Conservation (phyloP, 768 basidiomycete species). For the Thelephora aurantiotincta region DNA sequence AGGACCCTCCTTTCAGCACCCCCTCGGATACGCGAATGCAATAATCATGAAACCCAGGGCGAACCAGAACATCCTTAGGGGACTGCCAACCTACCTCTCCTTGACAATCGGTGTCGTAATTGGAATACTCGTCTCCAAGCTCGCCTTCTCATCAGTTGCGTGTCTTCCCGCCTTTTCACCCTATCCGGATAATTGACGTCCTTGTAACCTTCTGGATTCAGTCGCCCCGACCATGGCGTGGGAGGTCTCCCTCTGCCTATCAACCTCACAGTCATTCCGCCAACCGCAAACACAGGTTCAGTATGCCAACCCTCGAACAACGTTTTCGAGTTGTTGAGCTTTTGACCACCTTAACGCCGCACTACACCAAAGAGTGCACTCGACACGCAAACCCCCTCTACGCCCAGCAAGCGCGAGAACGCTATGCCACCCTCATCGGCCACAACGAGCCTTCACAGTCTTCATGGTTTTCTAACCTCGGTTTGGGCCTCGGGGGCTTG, state of each 20-base stretch:
- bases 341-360: slow-evolving; percentile 74
- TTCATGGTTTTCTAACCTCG: slow-evolving; percentile 48
- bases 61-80: slow-evolving; percentile 11
- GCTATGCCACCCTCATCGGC: slow-evolving; percentile 76
- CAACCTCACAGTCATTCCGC: slow-evolving; percentile 29
- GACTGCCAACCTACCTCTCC: slow-evolving; percentile 17
- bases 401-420: slow-evolving; percentile 67
- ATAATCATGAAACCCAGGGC: slow-evolving; percentile 14
- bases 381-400: slow-evolving; percentile 76
- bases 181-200: not conserved
- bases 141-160: slow-evolving; percentile 7
- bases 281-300: slow-evolving; percentile 40
- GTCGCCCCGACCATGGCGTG: slow-evolving; percentile 35
- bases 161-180: slow-evolving; percentile 35
- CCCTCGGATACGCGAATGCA: not conserved
- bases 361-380: slow-evolving; percentile 90
- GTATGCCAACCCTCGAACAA: slow-evolving; percentile 71
- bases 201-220: slow-evolving; percentile 6
- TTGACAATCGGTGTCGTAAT: slow-evolving; percentile 15
- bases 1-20: too few relatives aligned
- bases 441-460: slow-evolving; percentile 43
- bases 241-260: slow-evolving; percentile 34
- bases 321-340: slow-evolving; percentile 77
- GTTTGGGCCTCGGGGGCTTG: slow-evolving; percentile 26
- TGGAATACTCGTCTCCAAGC: slow-evolving; percentile 14